Evolutionary conservation across 768 basidiomycete species (phyloP), one percentile per base, ranked within the genome.

Genomic region (Leccinellum albellum): DNA sequence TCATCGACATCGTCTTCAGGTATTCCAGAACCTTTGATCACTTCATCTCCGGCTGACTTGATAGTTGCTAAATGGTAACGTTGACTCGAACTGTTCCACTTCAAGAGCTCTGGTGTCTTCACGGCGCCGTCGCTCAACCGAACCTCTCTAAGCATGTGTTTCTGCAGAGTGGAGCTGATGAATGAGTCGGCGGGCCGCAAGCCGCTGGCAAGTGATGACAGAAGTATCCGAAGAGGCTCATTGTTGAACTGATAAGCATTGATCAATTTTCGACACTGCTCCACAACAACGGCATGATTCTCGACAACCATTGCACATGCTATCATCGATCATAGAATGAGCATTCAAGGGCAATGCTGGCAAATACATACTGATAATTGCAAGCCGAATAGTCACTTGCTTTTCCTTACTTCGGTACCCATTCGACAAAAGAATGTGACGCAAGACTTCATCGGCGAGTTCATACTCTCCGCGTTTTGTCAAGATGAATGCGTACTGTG

Each of bases 161-260:
- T 96, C 61, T 93, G 91, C 10, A 96, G 75, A 0, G 87, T 87
- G 0, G 85, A 82, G 1, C 83, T 83, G 61, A 90, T 86, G 73
- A 94, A 91, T 0, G 87, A 81, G 59, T 91, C 89, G 0, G 87
- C 85, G 3, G 88, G 78, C 26, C 78, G 79, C 4, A 88, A 63
- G 0, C 92, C 91, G 56, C 86, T 85, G 0, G 86, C 84, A 4
- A 97, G 79, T 0, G 82, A 82, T 0, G 88, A 87, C 4, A 88
- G 67, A 21, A 96, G 79, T 49, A 98, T 79, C 6, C 92, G 85
- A 13, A 89, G 74, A 0, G 93, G 88, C 42, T 95, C 92, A 53
- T 93, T 89, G 66, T 94, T 88, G 76, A 91, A 94, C 66, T 96
- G 93, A 65, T 93, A 78, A 0, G 75, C 73, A 31, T 81, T 85